These are phyloP conservation scores for Epichloe festucae DNA, from an alignment of 2,329 filamentous ascomycete genomes.

Conservation along the genomic window DNA sequence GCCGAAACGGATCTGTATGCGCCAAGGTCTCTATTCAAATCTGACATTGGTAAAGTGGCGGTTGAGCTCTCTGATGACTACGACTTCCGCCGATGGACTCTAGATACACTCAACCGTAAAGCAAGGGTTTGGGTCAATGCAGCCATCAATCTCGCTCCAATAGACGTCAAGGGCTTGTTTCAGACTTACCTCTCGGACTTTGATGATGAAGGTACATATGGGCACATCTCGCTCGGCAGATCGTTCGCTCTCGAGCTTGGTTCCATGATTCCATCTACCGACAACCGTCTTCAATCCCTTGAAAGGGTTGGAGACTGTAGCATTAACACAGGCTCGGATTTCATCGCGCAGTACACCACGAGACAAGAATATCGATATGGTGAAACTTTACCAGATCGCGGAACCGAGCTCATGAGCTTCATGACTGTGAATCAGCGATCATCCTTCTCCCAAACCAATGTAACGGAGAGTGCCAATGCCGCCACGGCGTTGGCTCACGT, in stretches of 20 bases:
- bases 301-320: constrained; percentile 59
- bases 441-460: constrained; percentile 38
- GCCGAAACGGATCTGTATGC: constrained; percentile 89
- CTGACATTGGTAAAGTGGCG: constrained; percentile 61
- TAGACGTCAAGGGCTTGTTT: constrained; percentile 88
- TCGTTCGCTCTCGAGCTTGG: constrained; percentile 94
- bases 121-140: constrained; percentile 70
- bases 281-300: constrained; percentile 74
- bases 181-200: constrained; percentile 96
- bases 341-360: constrained; percentile 92
- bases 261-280: constrained; percentile 68
- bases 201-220: constrained; percentile 80
- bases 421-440: constrained; percentile 41
- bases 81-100: constrained; percentile 62
- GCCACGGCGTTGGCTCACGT: constrained; percentile 59
- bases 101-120: constrained; percentile 63
- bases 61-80: constrained; percentile 94
- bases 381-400: constrained; percentile 58
- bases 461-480: constrained; percentile 43
- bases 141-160: constrained; percentile 71
- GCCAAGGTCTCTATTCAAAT: constrained; percentile 70
- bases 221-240: constrained; percentile 80
- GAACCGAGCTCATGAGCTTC: constrained; percentile 50
- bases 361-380: constrained; percentile 90
- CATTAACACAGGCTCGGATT: constrained; percentile 89